Percentiles rank a stretch among this genome's conserved stretches.
Conservation (phyloP, 2,329 filamentous ascomycete species). For the Aspergillus sp. region DNA sequence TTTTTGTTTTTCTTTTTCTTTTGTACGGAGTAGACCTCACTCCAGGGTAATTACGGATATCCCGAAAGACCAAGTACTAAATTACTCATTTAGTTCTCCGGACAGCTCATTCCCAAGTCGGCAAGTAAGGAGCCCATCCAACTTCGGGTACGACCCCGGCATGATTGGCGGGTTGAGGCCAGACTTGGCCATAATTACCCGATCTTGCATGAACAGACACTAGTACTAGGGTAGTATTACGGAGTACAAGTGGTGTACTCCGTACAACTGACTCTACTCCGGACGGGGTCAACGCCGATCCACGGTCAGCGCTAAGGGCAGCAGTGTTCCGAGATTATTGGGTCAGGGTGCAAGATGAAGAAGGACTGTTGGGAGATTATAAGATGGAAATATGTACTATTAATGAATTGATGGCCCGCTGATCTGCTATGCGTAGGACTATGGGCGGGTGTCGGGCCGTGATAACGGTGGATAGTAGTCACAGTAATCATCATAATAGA, state of each 20-base stretch:
- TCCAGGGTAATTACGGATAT: no score
- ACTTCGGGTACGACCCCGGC: no score
- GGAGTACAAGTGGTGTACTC: not conserved
- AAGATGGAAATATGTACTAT: not conserved
- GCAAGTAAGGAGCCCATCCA: not conserved
- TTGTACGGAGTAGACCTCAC: not conserved
- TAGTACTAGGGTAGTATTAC: not conserved
- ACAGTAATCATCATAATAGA: not conserved
- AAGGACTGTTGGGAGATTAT: not conserved
- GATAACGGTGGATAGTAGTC: not conserved
- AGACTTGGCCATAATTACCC: conserved; percentile 1
- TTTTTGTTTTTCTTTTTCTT: not conserved
- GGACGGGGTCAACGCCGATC: not conserved
- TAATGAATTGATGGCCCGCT: not conserved
- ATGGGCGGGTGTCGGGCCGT: not conserved
- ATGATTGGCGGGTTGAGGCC: not conserved
- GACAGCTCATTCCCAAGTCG: not conserved
- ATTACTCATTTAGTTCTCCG: not conserved
- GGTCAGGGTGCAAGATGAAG: no score
- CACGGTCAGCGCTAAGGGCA: not conserved
- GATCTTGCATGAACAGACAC: not conserved
- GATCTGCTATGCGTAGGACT: not conserved
- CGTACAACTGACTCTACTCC: not conserved
- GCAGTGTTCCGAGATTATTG: no score
- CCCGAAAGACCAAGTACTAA: not conserved